A percentile compares a stretch with the other conserved stretches of the same genome.
Evolutionary conservation across 148 eudicot genomes (phyloP).

Genomic region (Dianthus caryophyllus): DNA sequence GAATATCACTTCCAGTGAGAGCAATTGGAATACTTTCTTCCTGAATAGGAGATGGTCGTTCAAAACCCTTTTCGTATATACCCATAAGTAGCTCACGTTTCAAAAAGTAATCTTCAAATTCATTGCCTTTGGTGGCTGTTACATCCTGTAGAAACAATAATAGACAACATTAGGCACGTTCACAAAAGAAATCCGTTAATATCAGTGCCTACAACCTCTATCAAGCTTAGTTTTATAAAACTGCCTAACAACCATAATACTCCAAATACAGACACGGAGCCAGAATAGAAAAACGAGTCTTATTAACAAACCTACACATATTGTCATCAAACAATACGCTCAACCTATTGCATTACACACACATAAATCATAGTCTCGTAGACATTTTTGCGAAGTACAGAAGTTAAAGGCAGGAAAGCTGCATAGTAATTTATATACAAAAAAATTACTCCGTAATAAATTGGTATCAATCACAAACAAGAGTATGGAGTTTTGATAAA

Average conservation of each 20-base stretch:
- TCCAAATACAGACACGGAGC: background rate
- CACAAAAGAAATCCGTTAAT: background rate
- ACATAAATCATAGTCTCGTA: background rate
- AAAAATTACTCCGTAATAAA: too few relatives aligned
- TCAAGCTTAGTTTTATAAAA: background rate
- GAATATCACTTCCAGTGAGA: constrained; percentile 75
- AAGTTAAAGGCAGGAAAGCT: background rate
- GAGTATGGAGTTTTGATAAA: background rate
- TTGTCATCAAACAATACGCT: background rate
- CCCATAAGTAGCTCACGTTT: constrained; percentile 83
- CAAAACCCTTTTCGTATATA: constrained; percentile 82
- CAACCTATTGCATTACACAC: background rate
- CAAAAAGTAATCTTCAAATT: constrained; percentile 81
- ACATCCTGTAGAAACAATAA: constrained; percentile 50
- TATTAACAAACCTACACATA: background rate
- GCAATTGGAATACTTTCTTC: constrained; percentile 89
- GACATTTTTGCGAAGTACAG: background rate
- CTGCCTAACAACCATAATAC: background rate
- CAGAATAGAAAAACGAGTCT: background rate
- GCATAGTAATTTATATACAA: background rate
- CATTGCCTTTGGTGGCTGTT: constrained; percentile 95
- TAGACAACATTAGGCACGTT: background rate
- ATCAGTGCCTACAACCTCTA: background rate
- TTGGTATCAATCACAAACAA: background rate
- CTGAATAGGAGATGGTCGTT: constrained; percentile 80